phyloP scores from a whole-genome alignment of 1,284 basidiomycete genomes.

The Retiboletus fuscus region DNA sequence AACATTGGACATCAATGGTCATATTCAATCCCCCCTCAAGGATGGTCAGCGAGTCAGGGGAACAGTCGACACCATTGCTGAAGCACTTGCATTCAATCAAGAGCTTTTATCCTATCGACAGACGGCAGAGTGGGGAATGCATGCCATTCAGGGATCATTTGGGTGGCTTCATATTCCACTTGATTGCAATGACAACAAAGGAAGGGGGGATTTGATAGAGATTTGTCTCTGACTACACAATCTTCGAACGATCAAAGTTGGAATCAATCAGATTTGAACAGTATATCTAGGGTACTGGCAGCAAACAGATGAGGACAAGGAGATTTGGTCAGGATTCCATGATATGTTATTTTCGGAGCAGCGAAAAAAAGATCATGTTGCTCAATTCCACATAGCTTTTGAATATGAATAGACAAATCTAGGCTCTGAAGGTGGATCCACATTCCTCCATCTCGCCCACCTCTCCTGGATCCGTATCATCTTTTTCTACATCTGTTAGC shows the following conservation, averaged over 20 bases:
- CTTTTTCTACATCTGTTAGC: too few species aligned
- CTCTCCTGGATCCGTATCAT: too few species aligned
- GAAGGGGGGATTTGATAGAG: constrained; percentile 48
- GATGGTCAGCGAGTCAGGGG: constrained; percentile 45
- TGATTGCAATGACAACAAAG: constrained; percentile 42
- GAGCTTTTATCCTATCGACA: constrained; percentile 49
- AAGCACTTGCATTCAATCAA: constrained; percentile 43
- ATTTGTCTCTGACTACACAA: constrained; percentile 49
- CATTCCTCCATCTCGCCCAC: neutral
- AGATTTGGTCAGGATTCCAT: neutral
- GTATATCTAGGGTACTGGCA: constrained; percentile 55
- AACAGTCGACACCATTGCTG: constrained; percentile 36
- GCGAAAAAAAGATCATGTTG: neutral
- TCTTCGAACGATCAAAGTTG: constrained; percentile 47
- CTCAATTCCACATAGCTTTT: neutral
- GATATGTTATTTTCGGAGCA: neutral
- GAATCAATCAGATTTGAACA: constrained; percentile 54
- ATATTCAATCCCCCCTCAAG: constrained; percentile 58
- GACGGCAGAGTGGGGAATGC: constrained; percentile 62
- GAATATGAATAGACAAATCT: neutral
- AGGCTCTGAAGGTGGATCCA: neutral
- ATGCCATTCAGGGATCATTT: constrained; percentile 56
- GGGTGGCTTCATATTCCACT: constrained; percentile 54
- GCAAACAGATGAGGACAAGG: neutral
- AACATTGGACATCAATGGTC: constrained; percentile 30